Evolutionary conservation across 257 asterid genomes (phyloP).

Genomic region (Catharanthus roseus): DNA sequence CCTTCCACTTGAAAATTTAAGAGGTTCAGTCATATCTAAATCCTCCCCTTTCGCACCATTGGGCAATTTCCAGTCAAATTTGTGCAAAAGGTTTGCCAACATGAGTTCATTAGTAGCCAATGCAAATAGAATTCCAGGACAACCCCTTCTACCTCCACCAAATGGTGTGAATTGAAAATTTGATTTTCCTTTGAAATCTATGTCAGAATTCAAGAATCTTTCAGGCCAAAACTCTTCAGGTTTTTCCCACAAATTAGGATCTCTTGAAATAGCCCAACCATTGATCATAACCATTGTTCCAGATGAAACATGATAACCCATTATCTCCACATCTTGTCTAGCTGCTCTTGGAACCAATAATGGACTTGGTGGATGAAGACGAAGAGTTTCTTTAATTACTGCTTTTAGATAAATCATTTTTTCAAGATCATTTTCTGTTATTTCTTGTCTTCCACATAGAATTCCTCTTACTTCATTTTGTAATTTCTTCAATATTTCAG

Average conservation of each 20-base stretch:
- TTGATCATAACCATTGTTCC: constrained; percentile 20
- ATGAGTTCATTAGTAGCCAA: constrained; percentile 22
- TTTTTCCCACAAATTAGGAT: constrained; percentile 20
- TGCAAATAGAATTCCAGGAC: constrained; percentile 31
- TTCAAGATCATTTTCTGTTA: constrained; percentile 14
- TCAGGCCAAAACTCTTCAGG: constrained; percentile 18
- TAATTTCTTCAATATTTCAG: constrained; percentile 10
- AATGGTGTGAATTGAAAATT: constrained; percentile 41
- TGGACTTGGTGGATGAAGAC: constrained; percentile 26
- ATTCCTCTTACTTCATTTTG: constrained; percentile 17
- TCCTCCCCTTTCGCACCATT: constrained; percentile 15
- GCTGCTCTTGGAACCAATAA: constrained; percentile 19
- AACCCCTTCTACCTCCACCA: constrained; percentile 44
- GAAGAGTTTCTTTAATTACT: constrained; percentile 21
- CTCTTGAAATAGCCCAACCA: constrained; percentile 23
- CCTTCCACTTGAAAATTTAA: constrained; percentile 22
- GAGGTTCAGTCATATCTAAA: constrained; percentile 38
- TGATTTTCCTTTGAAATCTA: constrained; percentile 31
- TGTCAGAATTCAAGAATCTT: constrained; percentile 13
- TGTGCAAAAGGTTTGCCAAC: constrained; percentile 35
- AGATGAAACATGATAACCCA: constrained; percentile 18
- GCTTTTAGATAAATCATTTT: constrained; percentile 19
- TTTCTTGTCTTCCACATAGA: not conserved
- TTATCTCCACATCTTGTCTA: constrained; percentile 8
- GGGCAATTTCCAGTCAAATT: constrained; percentile 27